A percentile compares a stretch with the other conserved stretches of the same genome.
These are phyloP conservation scores for Pleodorina starrii DNA, from an alignment of 139 green algal genomes.

Conservation along the genomic window DNA sequence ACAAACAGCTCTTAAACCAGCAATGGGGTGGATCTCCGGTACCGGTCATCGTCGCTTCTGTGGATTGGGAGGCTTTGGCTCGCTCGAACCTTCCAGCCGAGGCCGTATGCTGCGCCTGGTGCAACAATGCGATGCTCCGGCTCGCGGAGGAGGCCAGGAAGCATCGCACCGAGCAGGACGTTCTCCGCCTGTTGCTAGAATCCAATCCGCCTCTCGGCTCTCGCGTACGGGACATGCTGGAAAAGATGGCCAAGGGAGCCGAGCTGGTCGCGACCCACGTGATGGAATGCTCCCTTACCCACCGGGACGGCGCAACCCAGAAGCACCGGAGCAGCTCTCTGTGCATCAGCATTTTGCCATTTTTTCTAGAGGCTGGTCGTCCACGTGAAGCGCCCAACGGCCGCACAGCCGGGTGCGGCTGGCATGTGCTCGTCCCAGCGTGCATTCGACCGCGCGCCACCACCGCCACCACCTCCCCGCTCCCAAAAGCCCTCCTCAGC, in stretches of 20 bases:
- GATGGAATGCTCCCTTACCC: background rate
- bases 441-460: background rate
- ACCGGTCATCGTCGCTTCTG: background rate
- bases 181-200: background rate
- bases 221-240: background rate
- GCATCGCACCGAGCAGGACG: background rate
- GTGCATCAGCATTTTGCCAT: background rate
- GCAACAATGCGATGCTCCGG: background rate
- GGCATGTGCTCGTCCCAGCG: background rate
- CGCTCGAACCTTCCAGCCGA: background rate
- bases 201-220: background rate
- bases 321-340: background rate
- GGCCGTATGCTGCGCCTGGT: background rate
- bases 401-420: background rate
- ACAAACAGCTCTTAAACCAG: background rate
- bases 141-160: background rate
- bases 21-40: background rate
- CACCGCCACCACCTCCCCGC: background rate
- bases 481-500: background rate
- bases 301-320: background rate
- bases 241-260: background rate
- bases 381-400: background rate
- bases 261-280: background rate
- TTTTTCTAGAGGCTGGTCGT: background rate
- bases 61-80: background rate